These are phyloP conservation scores for Cercospora sojina DNA, from an alignment of 2,329 filamentous ascomycete species.

Conservation along the genomic window DNA sequence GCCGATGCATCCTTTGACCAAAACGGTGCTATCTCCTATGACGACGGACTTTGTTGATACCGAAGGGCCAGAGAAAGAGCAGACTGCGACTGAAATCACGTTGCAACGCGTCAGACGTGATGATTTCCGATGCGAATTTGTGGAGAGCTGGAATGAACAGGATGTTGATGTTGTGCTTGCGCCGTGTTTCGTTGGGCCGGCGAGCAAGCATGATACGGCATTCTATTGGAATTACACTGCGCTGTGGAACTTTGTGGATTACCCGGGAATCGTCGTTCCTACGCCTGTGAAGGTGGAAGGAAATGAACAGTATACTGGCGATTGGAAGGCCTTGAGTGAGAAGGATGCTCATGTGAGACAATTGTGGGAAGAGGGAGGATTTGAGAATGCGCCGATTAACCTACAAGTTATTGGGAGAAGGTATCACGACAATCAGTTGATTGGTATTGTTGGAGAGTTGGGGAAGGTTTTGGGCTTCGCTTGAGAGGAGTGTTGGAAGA, in stretches of 20 bases:
- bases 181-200: slow-evolving; percentile 24
- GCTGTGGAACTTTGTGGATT: slow-evolving; percentile 27
- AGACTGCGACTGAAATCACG: slow-evolving; percentile 21
- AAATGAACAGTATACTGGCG: slow-evolving; percentile 13
- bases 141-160: slow-evolving; percentile 22
- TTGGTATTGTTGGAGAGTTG: slow-evolving; percentile 21
- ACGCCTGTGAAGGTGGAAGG: slow-evolving; percentile 18
- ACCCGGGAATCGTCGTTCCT: slow-evolving; percentile 22
- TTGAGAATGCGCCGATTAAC: slow-evolving; percentile 22
- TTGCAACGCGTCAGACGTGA: slow-evolving; percentile 18
- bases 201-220: slow-evolving; percentile 22
- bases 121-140: slow-evolving; percentile 19
- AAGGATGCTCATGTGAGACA: slow-evolving; percentile 17
- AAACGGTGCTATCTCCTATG: slow-evolving; percentile 19
- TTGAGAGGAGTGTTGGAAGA: not conserved
- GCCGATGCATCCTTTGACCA: slow-evolving; percentile 21
- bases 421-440: slow-evolving; percentile 22
- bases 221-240: slow-evolving; percentile 26
- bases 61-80: slow-evolving; percentile 15
- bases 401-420: slow-evolving; percentile 22
- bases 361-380: slow-evolving; percentile 22
- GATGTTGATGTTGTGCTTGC: slow-evolving; percentile 24
- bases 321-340: slow-evolving; percentile 19
- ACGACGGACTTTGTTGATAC: slow-evolving; percentile 7
- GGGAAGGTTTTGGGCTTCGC: slow-evolving; percentile 18